phyloP scores from a whole-genome alignment of 192 early-diverging fungal genomes.

The Backusella parvicylindrica region DNA sequence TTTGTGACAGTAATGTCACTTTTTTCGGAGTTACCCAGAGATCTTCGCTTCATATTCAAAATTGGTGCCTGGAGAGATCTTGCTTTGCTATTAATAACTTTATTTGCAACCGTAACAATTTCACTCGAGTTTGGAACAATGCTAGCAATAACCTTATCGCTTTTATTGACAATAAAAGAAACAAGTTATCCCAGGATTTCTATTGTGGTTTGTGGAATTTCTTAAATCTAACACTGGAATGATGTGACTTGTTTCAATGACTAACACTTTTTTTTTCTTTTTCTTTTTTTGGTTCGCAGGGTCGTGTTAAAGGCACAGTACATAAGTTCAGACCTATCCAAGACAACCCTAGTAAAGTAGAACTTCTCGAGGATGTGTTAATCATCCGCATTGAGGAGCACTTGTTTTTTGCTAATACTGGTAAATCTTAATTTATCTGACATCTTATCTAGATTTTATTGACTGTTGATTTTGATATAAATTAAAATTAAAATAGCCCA shows the following conservation, averaged over 20 bases:
- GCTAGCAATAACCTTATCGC: conserved; percentile 78
- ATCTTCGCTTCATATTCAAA: conserved; percentile 73
- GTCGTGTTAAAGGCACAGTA: conserved; percentile 42
- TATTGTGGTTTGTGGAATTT: conserved; percentile 47
- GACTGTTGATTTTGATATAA: neutral
- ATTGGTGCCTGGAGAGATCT: conserved; percentile 82
- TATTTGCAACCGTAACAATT: conserved; percentile 78
- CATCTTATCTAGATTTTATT: neutral
- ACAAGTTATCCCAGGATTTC: conserved; percentile 80
- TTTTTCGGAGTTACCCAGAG: conserved; percentile 68
- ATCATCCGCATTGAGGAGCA: conserved; percentile 91
- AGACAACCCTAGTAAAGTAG: conserved; percentile 51
- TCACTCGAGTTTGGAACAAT: conserved; percentile 91
- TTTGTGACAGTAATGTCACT: conserved; percentile 74
- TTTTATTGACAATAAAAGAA: conserved; percentile 88
- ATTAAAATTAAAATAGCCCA: conserved; percentile 53
- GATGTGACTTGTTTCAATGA: neutral
- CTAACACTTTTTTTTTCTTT: neutral
- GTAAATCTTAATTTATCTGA: conserved; percentile 9
- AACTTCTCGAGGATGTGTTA: conserved; percentile 77
- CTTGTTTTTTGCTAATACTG: conserved; percentile 92
- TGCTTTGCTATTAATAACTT: conserved; percentile 79
- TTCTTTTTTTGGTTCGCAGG: conserved; percentile 22
- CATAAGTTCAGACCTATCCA: conserved; percentile 70
- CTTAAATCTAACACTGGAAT: conserved; percentile 10